Percentiles rank a stretch among this genome's conserved stretches.
Conservation (phyloP, 768 basidiomycete species). For the Amanita exitialis region DNA sequence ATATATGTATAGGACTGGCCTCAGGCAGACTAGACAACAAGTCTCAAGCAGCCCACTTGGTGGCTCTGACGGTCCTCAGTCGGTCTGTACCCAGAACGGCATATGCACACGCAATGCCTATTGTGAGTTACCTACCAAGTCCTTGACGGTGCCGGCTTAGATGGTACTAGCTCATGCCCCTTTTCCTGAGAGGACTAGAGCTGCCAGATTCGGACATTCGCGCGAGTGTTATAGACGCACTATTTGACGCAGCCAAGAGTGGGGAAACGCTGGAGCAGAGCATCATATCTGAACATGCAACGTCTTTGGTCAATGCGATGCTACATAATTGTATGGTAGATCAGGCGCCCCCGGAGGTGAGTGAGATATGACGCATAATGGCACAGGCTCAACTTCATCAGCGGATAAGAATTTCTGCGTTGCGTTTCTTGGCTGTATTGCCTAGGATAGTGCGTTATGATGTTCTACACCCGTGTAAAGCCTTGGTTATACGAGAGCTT, state of each 20-base stretch:
- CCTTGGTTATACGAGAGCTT: slow-evolving; percentile 63
- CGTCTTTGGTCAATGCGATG: slow-evolving; percentile 61
- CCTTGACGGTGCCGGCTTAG: neutral
- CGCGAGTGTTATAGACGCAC: slow-evolving; percentile 69
- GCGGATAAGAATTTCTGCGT: slow-evolving; percentile 68
- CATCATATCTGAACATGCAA: slow-evolving; percentile 57
- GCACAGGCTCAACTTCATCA: slow-evolving; percentile 18
- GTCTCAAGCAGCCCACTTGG: slow-evolving; percentile 61
- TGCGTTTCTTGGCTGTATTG: slow-evolving; percentile 64
- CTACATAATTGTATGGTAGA: slow-evolving; percentile 47
- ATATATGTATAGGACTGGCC: neutral
- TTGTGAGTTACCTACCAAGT: slow-evolving; percentile 24
- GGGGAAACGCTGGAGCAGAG: slow-evolving; percentile 38
- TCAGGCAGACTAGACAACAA: slow-evolving; percentile 28
- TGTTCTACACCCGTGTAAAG: slow-evolving; percentile 72
- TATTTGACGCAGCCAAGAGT: slow-evolving; percentile 55
- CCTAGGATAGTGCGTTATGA: slow-evolving; percentile 77
- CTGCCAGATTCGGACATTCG: slow-evolving; percentile 67
- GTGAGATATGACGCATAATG: neutral
- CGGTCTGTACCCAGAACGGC: slow-evolving; percentile 69
- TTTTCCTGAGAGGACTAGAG: slow-evolving; percentile 78
- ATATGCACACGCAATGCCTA: slow-evolving; percentile 59
- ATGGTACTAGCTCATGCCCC: slow-evolving; percentile 64
- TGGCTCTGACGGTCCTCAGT: slow-evolving; percentile 76
- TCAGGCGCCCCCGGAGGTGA: slow-evolving; percentile 49